Evolutionary conservation across 2,329 filamentous ascomycete species (phyloP).

Genomic region (Calonectria crousiana): DNA sequence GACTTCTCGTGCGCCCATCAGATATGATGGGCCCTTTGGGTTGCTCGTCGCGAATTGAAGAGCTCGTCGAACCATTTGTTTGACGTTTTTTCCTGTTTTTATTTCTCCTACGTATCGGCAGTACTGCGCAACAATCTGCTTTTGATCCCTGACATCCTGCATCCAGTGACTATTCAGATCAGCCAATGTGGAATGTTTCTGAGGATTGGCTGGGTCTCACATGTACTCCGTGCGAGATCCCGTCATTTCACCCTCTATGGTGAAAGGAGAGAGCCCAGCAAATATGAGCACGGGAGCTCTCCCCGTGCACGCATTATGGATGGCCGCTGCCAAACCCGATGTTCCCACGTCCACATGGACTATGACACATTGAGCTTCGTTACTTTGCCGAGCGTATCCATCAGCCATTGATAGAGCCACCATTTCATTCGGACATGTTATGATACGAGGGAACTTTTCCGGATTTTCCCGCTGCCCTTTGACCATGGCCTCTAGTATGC

Average conservation of each 20-base stretch:
- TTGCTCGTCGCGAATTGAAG: slow-evolving; percentile 82
- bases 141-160: slow-evolving; percentile 84
- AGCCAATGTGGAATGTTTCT: not conserved
- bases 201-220: not conserved
- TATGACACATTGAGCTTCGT: slow-evolving; percentile 79
- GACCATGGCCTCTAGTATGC: slow-evolving; percentile 82
- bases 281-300: slow-evolving; percentile 82
- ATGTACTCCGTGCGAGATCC: slow-evolving; percentile 85
- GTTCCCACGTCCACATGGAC: slow-evolving; percentile 86
- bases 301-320: slow-evolving; percentile 82
- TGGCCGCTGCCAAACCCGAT: slow-evolving; percentile 78
- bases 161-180: slow-evolving; percentile 72
- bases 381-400: slow-evolving; percentile 78
- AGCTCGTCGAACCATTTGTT: slow-evolving; percentile 87
- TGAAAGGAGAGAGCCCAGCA: slow-evolving; percentile 80
- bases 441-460: slow-evolving; percentile 75
- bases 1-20: slow-evolving; percentile 81
- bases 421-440: slow-evolving; percentile 88
- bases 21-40: slow-evolving; percentile 82
- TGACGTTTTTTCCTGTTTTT: slow-evolving; percentile 84
- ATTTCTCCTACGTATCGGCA: slow-evolving; percentile 86
- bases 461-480: slow-evolving; percentile 76
- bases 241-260: slow-evolving; percentile 79
- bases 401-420: slow-evolving; percentile 86
- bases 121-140: slow-evolving; percentile 83